Evolutionary conservation across 2,329 filamentous ascomycete genomes (phyloP).

Genomic region (Conoideocrella luteorostrata): DNA sequence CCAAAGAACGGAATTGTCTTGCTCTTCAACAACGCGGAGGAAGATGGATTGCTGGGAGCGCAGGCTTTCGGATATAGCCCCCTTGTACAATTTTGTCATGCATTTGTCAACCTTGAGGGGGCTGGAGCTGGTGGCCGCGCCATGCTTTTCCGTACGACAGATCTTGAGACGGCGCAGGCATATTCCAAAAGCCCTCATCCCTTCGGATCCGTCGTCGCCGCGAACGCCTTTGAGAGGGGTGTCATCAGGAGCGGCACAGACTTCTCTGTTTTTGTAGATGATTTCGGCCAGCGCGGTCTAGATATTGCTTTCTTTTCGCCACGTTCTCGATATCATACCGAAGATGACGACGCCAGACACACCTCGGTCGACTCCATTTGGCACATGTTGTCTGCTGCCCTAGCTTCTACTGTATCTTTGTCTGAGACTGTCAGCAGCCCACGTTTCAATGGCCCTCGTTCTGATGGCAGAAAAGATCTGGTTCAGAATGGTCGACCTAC

Average conservation of each 20-base stretch:
- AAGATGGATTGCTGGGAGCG: conserved; percentile 85
- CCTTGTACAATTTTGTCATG: conserved; percentile 71
- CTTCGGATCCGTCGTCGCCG: conserved; percentile 75
- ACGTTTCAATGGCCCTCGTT: conserved; percentile 55
- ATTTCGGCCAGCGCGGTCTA: conserved; percentile 75
- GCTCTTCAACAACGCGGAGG: conserved; percentile 91
- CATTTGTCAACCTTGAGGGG: conserved; percentile 91
- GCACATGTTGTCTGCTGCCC: conserved; percentile 88
- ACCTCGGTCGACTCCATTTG: conserved; percentile 67
- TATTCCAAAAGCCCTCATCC: conserved; percentile 69
- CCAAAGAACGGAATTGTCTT: conserved; percentile 77
- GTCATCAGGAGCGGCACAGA: conserved; percentile 83
- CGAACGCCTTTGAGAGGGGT: conserved; percentile 75
- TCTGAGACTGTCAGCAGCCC: conserved; percentile 57
- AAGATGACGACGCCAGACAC: conserved; percentile 78
- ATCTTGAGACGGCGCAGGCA: conserved; percentile 74
- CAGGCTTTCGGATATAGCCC: conserved; percentile 79
- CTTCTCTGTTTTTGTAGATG: conserved; percentile 73
- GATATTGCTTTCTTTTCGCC: conserved; percentile 91
- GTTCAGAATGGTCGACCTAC: conserved; percentile 61
- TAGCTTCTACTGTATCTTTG: conserved; percentile 67
- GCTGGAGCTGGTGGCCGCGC: conserved; percentile 87
- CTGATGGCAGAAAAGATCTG: conserved; percentile 50
- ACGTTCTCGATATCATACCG: conserved; percentile 81
- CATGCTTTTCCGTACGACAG: conserved; percentile 80